These are phyloP conservation scores for Cladophialophora chaetospira DNA, from an alignment of 2,329 filamentous ascomycete species.

Conservation along the genomic window DNA sequence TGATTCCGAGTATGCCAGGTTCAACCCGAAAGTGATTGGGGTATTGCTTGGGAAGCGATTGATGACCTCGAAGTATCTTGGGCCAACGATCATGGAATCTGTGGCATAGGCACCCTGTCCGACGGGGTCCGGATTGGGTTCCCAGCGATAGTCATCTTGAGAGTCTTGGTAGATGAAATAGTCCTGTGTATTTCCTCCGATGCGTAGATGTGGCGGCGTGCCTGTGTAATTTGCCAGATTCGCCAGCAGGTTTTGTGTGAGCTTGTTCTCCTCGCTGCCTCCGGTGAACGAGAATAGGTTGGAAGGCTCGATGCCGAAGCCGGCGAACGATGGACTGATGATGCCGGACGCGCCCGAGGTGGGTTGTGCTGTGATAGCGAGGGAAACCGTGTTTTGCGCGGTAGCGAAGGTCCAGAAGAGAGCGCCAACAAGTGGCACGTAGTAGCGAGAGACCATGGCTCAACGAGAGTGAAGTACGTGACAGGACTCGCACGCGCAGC, in stretches of 20 bases:
- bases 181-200: conserved; percentile 56
- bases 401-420: conserved; percentile 15
- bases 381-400: conserved; percentile 23
- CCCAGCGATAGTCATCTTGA: conserved; percentile 42
- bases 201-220: conserved; percentile 50
- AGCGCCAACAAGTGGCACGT: conserved; percentile 24
- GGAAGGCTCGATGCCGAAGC: conserved; percentile 56
- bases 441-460: conserved; percentile 25
- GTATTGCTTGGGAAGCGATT: conserved; percentile 54
- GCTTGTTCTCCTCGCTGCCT: conserved; percentile 42
- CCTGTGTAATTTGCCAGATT: conserved; percentile 54
- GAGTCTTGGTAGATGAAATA: conserved; percentile 50
- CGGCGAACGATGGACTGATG: conserved; percentile 50
- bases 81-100: conserved; percentile 52
- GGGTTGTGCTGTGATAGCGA: conserved; percentile 24
- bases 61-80: conserved; percentile 50
- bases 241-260: conserved; percentile 52
- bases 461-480: conserved; percentile 9
- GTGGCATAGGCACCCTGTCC: conserved; percentile 46
- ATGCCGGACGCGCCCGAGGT: conserved; percentile 28
- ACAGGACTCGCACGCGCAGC: not conserved
- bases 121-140: conserved; percentile 40
- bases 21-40: conserved; percentile 54
- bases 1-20: conserved; percentile 50
- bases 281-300: conserved; percentile 57